Evolutionary conservation across 2,329 filamentous ascomycete species (phyloP), one percentile per base, ranked within the genome.

Genomic region (Phialocephala sp.): DNA sequence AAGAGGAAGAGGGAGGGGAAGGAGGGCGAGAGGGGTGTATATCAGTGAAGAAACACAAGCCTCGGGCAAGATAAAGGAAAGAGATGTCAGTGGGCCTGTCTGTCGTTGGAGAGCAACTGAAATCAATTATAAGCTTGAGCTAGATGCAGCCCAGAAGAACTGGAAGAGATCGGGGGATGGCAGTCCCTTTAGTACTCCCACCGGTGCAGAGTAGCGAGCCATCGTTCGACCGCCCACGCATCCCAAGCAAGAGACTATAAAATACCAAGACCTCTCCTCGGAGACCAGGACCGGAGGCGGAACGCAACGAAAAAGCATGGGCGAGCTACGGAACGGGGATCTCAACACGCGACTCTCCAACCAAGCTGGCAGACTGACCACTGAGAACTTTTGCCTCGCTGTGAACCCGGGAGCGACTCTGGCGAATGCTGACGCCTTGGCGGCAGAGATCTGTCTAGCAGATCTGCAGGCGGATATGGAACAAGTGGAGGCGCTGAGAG

Each of bases 141-240:
- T 52, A 37, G 45, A 43, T 15, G 18, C 32, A 65, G 52, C 32
- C 20, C 50, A 54, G 37, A 35, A 60, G 14, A 15, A 43, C 39
- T 59, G 57, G 59, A 50, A 66, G 61, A 64, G 60, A 36, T 65
- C 59, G 67, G 65, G 65, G 70, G 67, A 67, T 56, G 59, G 58
- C 64, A 63, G 39, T 32, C 59, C 54, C 64, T 68, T 68, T 68
- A 66, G 67, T 68, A 66, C 59, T 65, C 47, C 39, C 59, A 59
- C 64, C 59, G 55, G 62, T 9, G 43, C 56, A 24, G 54, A 54
- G n/a, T n/a, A 15, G 20, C 32, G 43, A 24, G 54, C 54, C 32
- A 37, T 32, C 5, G 20, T 24, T 58, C 24, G 43, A 43, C 59
- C 57, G 59, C 56, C 58, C 58, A 60, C 47, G 57, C 59, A 59